These are phyloP conservation scores for Podaxis carcinomalis DNA, from an alignment of 768 basidiomycete genomes.

Conservation along the genomic window DNA sequence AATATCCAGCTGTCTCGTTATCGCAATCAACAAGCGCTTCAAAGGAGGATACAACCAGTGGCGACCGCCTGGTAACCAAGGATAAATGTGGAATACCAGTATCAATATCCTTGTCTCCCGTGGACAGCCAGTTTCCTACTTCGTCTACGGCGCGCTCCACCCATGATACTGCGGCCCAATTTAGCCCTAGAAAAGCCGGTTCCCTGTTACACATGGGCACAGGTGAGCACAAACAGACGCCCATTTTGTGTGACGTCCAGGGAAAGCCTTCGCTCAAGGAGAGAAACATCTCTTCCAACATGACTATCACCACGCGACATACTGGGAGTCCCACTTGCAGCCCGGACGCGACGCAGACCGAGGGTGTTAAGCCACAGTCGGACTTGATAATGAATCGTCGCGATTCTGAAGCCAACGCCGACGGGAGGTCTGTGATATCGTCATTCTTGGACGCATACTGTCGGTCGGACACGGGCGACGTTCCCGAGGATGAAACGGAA, in stretches of 20 bases:
- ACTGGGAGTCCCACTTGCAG: background rate
- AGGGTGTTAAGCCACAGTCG: background rate
- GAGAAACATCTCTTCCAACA: background rate
- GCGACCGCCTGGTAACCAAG: background rate
- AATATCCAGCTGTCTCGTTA: background rate
- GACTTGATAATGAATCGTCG: background rate
- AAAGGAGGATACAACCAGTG: background rate
- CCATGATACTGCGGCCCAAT: background rate
- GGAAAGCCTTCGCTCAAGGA: background rate
- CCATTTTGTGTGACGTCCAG: background rate
- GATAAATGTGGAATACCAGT: background rate
- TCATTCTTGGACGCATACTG: conserved; percentile 6
- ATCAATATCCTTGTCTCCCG: background rate
- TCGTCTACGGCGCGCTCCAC: background rate
- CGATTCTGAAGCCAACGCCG: background rate
- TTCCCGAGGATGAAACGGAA: background rate
- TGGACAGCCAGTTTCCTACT: background rate
- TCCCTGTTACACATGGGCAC: background rate
- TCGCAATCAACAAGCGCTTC: background rate
- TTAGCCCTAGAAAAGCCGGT: background rate
- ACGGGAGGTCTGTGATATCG: conserved; percentile 6
- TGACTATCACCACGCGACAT: background rate
- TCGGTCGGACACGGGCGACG: background rate
- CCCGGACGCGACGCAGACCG: background rate
- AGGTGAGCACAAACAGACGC: background rate